These are phyloP conservation scores for Mycena rebaudengoi DNA, from an alignment of 768 basidiomycete genomes.

Conservation along the genomic window DNA sequence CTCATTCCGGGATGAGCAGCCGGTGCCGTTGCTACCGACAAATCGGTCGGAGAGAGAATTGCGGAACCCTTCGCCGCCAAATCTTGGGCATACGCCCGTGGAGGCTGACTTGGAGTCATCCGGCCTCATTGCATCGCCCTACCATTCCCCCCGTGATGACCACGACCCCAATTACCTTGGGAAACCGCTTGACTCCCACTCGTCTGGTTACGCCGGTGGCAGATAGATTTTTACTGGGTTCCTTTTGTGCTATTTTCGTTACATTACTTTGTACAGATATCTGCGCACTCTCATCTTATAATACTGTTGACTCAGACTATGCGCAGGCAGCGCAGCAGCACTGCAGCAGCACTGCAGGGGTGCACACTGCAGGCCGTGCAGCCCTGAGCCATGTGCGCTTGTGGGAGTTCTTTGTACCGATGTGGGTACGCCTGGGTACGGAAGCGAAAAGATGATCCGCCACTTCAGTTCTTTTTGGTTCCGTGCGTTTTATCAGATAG, in stretches of 20 bases:
- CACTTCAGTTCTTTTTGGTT: too few species aligned
- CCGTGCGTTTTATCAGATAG: too few species aligned
- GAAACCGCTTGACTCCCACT: conserved; percentile 6
- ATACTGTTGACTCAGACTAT: too few species aligned
- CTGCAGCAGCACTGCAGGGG: too few species aligned
- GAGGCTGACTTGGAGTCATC: conserved; percentile 23
- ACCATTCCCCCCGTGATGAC: conserved; percentile 2
- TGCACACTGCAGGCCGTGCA: too few species aligned
- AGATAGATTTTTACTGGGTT: neutral
- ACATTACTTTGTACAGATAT: too few species aligned
- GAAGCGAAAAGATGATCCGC: too few species aligned
- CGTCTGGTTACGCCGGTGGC: conserved; percentile 8
- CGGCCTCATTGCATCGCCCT: conserved; percentile 23
- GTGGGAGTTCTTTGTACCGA: too few species aligned
- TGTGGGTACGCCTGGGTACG: too few species aligned
- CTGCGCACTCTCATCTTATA: too few species aligned
- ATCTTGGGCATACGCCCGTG: conserved; percentile 13
- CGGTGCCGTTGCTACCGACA: conserved; percentile 22
- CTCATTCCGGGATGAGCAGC: conserved; percentile 6
- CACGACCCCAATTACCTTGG: conserved; percentile 13
- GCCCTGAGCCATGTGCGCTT: too few species aligned
- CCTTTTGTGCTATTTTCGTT: neutral
- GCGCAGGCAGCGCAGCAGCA: too few species aligned
- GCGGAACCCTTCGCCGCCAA: conserved; percentile 14
- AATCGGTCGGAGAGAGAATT: conserved; percentile 7